Conservation (phyloP, 78 protist genomes). For the Protostelium mycophagum region DNA sequence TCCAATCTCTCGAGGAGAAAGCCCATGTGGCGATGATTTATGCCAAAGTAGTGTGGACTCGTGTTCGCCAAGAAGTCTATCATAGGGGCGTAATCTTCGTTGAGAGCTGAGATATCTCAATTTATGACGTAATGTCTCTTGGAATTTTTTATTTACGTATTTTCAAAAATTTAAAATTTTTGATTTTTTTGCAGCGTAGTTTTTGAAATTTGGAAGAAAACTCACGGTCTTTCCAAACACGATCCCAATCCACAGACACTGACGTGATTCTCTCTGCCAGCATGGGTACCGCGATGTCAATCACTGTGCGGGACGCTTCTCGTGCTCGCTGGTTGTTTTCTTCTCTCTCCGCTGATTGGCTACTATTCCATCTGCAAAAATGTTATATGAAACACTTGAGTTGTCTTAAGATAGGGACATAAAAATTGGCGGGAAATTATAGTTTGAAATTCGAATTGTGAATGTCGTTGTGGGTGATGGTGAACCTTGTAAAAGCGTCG, state of each 20-base stretch:
- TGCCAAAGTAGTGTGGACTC: too few relatives aligned
- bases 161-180: neutral
- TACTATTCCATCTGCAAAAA: too few relatives aligned
- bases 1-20: neutral
- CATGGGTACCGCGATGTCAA: neutral
- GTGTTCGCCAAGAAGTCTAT: too few relatives aligned
- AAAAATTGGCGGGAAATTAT: too few relatives aligned
- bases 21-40: too few relatives aligned
- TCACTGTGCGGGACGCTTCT: neutral
- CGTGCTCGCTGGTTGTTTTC: neutral
- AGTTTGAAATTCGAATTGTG: too few relatives aligned
- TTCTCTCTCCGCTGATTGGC: neutral
- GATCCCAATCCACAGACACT: neutral
- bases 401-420: too few relatives aligned
- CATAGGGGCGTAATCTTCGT: too few relatives aligned
- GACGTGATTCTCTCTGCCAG: neutral
- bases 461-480: too few relatives aligned
- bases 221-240: neutral
- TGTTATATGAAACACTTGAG: too few relatives aligned
- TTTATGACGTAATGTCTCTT: neutral
- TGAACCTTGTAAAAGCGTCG: constrained; percentile 53
- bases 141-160: neutral
- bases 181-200: neutral
- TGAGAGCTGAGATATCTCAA: too few relatives aligned
- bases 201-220: neutral